Evolutionary conservation across 192 early-diverging fungal genomes (phyloP), one percentile per base, ranked within the genome.

Genomic region (Dissophora ornata): DNA sequence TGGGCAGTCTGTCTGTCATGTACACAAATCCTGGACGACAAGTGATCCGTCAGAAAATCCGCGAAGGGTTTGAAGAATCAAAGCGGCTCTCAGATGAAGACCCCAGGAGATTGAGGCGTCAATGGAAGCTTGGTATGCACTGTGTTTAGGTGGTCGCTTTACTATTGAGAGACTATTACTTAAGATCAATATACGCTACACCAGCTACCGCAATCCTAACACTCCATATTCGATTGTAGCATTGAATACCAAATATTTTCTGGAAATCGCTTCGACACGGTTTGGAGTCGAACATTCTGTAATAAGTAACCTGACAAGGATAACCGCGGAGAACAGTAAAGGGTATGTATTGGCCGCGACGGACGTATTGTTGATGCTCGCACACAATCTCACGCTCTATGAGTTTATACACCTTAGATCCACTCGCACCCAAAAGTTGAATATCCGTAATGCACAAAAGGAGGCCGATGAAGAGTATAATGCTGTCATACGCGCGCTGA

Each of bases 61-160:
- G 73, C 9, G 73, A 77, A 15, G 73, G 48, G 15, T 77, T 77
- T 51, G 73, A 77, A 34, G 73, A 77, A n/a, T 41, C 73, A 8
- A 18, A 46, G 26, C 40, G 26, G 28, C 3, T 41, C 22, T 57
- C 63, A 25, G 29, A 22, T n/a, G 54, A 47, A 47, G 45, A 18
- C 13, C 51, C 57, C 1, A 36, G 19, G 12, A 59, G 56, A 7
- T 42, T 77, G 19, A 62, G 51, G 15, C 19, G 51, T 9, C 59
- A 58, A 13, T 77, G 73, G 73, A 53, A 67, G 33, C 57, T 64
- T 51, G 73, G 73, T 67, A 67, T n/a, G n/a, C n/a, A n/a, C n/a
- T n/a, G n/a, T n/a, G n/a, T n/a, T n/a, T n/a, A n/a, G n/a, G n/a
- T n/a, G n/a, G n/a, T n/a, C n/a, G n/a, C n/a, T n/a, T n/a, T n/a